Conservation (phyloP, 805 yeast genomes). For the Candida dendrica region DNA sequence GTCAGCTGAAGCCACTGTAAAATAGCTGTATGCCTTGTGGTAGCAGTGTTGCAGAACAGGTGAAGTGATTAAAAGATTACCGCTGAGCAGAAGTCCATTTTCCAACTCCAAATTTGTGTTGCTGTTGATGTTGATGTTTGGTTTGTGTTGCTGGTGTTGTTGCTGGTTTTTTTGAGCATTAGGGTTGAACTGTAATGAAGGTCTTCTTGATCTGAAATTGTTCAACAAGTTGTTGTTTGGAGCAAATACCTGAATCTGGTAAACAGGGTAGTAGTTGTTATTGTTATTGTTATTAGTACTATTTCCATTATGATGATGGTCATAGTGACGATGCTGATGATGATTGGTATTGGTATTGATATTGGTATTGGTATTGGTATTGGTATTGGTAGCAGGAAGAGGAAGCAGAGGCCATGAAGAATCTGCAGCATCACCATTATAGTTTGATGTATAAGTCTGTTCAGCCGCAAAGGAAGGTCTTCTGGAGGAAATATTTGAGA, state of each 20-base stretch:
- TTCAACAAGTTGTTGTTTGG: constrained; percentile 7
- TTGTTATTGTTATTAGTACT: neutral
- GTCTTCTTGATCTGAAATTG: constrained; percentile 18
- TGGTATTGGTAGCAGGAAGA: too few relatives aligned
- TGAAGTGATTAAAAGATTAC: constrained; percentile 53
- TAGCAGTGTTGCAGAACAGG: constrained; percentile 45
- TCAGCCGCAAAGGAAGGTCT: constrained; percentile 72
- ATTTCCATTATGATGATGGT: neutral
- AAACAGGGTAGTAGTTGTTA: constrained; percentile 4
- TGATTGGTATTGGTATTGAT: constrained; percentile 4
- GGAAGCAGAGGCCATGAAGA: too few relatives aligned
- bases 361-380: too few relatives aligned
- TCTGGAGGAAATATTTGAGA: constrained; percentile 54
- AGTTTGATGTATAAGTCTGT: constrained; percentile 35
- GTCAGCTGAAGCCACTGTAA: constrained; percentile 37
- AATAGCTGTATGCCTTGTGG: constrained; percentile 44
- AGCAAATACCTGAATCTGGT: neutral
- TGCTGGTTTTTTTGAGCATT: constrained; percentile 2
- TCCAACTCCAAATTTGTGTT: constrained; percentile 35
- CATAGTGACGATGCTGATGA: too few relatives aligned
- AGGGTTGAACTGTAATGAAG: constrained; percentile 11
- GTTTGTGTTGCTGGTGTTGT: constrained; percentile 8
- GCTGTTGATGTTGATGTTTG: constrained; percentile 9
- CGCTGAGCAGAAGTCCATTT: constrained; percentile 53
- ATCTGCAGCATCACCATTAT: too few relatives aligned